Evolutionary conservation across 495 filamentous ascomycete species (phyloP), one percentile per base, ranked within the genome.

Genomic region (Lasiosphaeris hirsuta): DNA sequence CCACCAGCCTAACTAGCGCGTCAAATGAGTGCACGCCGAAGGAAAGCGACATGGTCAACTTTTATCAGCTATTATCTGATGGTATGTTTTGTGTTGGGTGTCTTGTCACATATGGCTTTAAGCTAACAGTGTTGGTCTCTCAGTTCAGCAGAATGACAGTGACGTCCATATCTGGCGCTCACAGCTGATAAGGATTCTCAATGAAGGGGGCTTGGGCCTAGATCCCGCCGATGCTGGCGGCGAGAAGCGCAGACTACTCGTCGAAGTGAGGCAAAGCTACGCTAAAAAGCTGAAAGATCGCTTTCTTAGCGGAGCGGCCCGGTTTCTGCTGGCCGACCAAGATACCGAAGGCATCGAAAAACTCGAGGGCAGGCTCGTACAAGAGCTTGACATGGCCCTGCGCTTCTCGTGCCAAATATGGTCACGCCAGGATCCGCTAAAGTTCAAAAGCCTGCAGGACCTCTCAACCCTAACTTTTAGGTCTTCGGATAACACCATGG

Each of bases 361-460:
- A 40, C 52, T 65, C 0, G 63, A 65, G 18, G 15, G 19, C 10
- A 13, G 39, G 0, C 30, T 65, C 4, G 10, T 36, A 0, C 13
- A 60, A 0, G 45, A 59, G 7, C 35, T 65, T 14, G 63, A 65
- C 37, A 10, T 38, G 0, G 50, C 63, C 6, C 43, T 65, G 33
- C 48, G 56, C n/a, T 65, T 65, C 39, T 65, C 63, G 0, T 65
- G 63, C 35, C 52, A 48, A 10, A n/a, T 62, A 0, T 65, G 59
- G 63, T 65, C 59, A 2, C 56, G 59, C 0, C 47, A 8, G 0
- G 56, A 54, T 15, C 48, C 56, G 0, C 37, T 59, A 1, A 36
- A 38, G 1, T 8, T 65, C 15, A 33, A 15, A 5, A 50, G 53
- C 10, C 40, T 61, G 23, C 11, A 10, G 4, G 46, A 59, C 1